Percentiles rank a stretch among this genome's conserved stretches.
phyloP scores from a whole-genome alignment of 106 monocot species.

The Dendrobium catenatum region DNA sequence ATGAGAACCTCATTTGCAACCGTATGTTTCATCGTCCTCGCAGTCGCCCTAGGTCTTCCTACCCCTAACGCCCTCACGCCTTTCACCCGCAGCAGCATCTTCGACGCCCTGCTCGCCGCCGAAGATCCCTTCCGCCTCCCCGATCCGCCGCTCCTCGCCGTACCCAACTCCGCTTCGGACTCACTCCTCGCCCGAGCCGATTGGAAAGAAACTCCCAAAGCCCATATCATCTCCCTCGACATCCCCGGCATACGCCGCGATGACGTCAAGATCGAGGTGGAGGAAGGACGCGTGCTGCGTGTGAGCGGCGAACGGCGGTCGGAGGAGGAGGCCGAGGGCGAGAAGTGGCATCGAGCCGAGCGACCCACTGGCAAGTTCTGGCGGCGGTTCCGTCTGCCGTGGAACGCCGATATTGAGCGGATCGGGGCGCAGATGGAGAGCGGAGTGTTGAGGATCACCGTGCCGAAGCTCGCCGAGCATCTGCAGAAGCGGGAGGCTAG shows the following conservation, averaged over 20 bases:
- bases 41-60: no score
- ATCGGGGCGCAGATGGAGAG: not conserved
- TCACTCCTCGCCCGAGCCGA: not conserved
- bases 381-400: not conserved
- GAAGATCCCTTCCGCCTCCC: not conserved
- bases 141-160: not conserved
- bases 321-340: not conserved
- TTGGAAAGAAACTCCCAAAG: not conserved
- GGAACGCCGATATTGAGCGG: not conserved
- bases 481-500: no score
- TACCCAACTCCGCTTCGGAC: not conserved
- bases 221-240: not conserved
- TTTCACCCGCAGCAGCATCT: no score
- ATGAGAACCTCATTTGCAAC: no score
- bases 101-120: not conserved
- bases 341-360: not conserved
- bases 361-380: not conserved
- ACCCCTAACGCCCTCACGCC: no score
- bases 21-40: no score
- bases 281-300: not conserved
- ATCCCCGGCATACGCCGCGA: not conserved
- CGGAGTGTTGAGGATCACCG: not conserved
- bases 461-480: no score
- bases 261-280: not conserved
- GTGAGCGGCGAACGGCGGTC: not conserved